phyloP scores from a whole-genome alignment of 495 filamentous ascomycete species.

The Usnea hakonensis region DNA sequence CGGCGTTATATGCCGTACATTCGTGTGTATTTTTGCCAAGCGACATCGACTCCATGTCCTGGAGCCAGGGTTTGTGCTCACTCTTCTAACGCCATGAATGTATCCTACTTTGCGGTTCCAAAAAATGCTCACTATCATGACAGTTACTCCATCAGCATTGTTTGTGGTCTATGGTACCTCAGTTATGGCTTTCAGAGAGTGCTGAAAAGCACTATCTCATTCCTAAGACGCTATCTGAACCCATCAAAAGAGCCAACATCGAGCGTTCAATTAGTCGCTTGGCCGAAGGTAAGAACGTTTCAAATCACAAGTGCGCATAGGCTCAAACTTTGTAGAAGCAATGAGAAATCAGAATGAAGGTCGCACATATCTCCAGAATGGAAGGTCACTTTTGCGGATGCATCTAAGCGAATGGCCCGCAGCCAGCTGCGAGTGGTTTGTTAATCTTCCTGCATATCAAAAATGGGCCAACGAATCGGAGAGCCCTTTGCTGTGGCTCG shows the following conservation, averaged over 20 bases:
- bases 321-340: neutral
- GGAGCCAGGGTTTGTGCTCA: neutral
- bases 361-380: neutral
- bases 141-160: neutral
- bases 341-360: neutral
- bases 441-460: slow-evolving; percentile 1
- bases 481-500: slow-evolving; percentile 1
- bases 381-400: neutral
- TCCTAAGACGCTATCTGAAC: too few species aligned
- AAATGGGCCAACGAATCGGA: neutral
- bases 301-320: neutral
- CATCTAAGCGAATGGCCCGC: neutral
- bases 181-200: neutral
- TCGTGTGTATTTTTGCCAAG: neutral
- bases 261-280: neutral
- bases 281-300: neutral
- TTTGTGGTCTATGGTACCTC: neutral
- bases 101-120: too few species aligned
- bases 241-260: too few species aligned
- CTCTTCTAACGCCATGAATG: neutral
- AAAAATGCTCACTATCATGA: neutral
- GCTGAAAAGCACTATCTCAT: neutral
- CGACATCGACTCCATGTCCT: neutral
- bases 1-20: neutral
- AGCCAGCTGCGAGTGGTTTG: slow-evolving; percentile 1